phyloP scores from a whole-genome alignment of 176 grass and related monocot genomes.

The Puya raimondii region DNA sequence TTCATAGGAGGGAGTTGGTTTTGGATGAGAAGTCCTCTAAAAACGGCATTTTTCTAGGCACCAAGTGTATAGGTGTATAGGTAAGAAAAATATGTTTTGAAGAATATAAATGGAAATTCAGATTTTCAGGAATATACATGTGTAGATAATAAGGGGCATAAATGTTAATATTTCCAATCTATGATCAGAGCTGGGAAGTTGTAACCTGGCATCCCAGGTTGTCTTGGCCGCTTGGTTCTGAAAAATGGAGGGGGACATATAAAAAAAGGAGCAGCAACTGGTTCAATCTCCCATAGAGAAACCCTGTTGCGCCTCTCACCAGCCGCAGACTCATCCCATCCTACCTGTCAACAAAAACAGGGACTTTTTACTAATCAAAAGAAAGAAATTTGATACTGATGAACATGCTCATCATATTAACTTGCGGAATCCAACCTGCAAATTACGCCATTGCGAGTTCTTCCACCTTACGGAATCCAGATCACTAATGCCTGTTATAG shows the following conservation, averaged over 20 bases:
- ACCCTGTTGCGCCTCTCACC: slow-evolving; percentile 68
- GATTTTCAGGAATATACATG: neutral
- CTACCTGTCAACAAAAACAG: slow-evolving; percentile 40
- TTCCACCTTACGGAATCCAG: slow-evolving; percentile 97
- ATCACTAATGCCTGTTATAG: slow-evolving; percentile 93
- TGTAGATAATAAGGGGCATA: neutral
- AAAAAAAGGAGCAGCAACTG: slow-evolving; percentile 68
- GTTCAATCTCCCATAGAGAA: slow-evolving; percentile 83
- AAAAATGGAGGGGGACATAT: slow-evolving; percentile 74
- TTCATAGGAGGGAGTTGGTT: no score
- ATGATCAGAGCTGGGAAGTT: neutral
- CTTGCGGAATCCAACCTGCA: slow-evolving; percentile 53
- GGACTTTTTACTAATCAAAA: slow-evolving; percentile 3
- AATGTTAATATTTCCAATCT: neutral
- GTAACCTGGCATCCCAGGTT: slow-evolving; percentile 37
- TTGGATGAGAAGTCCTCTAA: no score
- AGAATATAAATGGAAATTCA: neutral
- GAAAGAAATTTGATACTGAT: neutral
- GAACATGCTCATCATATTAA: neutral
- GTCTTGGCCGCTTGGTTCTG: slow-evolving; percentile 52
- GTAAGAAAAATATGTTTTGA: no score
- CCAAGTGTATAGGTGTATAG: no score
- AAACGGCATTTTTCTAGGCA: neutral
- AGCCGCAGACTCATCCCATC: slow-evolving; percentile 77
- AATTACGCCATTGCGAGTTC: slow-evolving; percentile 93